Base-by-base conservation (phyloP, 352 stramenopile genomes). In the Pythium sukuiense region DNA sequence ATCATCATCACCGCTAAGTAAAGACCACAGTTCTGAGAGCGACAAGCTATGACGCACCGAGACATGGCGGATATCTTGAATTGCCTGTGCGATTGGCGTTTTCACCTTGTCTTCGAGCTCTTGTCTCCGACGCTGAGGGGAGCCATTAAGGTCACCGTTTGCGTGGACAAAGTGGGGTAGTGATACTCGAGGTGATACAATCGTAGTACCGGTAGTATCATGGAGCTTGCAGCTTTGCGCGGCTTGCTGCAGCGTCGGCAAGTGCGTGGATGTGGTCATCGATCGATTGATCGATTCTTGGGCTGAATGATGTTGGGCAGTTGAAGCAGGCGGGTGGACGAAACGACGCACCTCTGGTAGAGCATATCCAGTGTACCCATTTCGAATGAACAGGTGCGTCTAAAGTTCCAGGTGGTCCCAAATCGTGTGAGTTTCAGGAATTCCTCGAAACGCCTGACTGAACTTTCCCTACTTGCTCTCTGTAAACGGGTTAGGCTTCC, bases 11-110 rank as follows among this genome's bases (percentile, higher is more conserved):
- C 20, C 20, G 20, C 20, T 54, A 12, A 18, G 14, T 6, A 20
- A 18, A 9, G 18, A 49, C 5, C 33, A 41, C 16, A 33, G 14
- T 11, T 5, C 13, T 18, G n/a, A 39, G 8, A 8, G 16, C 43
- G 0, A 45, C 20, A 12, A 39, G 3, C 45, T 24, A 18, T 43
- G 1, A 65, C 56, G 46, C 26, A 70, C 63, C 6, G 58, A 63
- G 7, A 71, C 45, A 13, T 59, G 20, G 24, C 58, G 65, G 35
- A 71, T 67, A 26, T n/a, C 53, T 46, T 71, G 27, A 45, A 71
- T 62, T 2, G 53, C 12, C 2, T 54, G 41, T 8, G 61, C 58
- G 20, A 71, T 63, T 14, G 65, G 52, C n/a, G 58, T 66, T 20
- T 52, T 45, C 18, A 46, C 7, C 13, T 33, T 11, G 13, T 61